A percentile compares a stretch with the other conserved stretches of the same genome.
Conservation (phyloP, 2,329 filamentous ascomycete species). For the Salinomyces thailandicus region DNA sequence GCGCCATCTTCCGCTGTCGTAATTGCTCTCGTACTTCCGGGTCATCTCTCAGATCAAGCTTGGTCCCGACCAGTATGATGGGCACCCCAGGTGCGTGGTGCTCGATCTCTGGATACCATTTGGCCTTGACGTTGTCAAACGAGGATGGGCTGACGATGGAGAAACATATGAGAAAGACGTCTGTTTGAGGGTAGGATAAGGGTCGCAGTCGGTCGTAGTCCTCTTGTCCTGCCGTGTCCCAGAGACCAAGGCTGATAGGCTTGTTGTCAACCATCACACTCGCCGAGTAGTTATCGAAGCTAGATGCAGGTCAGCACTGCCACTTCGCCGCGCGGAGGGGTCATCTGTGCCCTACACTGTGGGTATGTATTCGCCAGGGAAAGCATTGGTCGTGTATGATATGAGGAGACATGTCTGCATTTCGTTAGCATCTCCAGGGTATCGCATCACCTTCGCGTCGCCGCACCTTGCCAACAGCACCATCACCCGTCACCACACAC, state of each 20-base stretch:
- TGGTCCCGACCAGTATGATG: constrained; percentile 94
- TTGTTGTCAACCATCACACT: constrained; percentile 99
- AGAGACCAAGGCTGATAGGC: constrained; percentile 89
- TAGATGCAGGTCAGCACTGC: constrained; percentile 29
- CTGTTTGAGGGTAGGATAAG: constrained; percentile 94
- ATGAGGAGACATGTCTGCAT: constrained; percentile 91
- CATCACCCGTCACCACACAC: constrained; percentile 97
- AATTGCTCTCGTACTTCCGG: constrained; percentile 69
- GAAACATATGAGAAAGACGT: constrained; percentile 97
- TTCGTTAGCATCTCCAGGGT: constrained; percentile 15
- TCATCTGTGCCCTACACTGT: constrained; percentile 60
- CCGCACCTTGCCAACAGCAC: constrained; percentile 93
- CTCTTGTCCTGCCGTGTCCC: constrained; percentile 98
- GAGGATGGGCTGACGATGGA: constrained; percentile 95
- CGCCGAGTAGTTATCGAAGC: constrained; percentile 97
- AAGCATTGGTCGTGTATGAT: constrained; percentile 98
- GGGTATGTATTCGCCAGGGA: constrained; percentile 99
- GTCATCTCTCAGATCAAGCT: constrained; percentile 91
- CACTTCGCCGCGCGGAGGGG: background rate
- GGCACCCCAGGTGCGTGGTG: constrained; percentile 92
- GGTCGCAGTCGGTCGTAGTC: constrained; percentile 94
- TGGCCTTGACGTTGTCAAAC: constrained; percentile 97
- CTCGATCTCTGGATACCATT: constrained; percentile 97
- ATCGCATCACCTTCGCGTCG: background rate
- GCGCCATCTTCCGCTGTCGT: constrained; percentile 86